phyloP scores from a whole-genome alignment of 2,329 filamentous ascomycete genomes.

The Penicillium sp. region DNA sequence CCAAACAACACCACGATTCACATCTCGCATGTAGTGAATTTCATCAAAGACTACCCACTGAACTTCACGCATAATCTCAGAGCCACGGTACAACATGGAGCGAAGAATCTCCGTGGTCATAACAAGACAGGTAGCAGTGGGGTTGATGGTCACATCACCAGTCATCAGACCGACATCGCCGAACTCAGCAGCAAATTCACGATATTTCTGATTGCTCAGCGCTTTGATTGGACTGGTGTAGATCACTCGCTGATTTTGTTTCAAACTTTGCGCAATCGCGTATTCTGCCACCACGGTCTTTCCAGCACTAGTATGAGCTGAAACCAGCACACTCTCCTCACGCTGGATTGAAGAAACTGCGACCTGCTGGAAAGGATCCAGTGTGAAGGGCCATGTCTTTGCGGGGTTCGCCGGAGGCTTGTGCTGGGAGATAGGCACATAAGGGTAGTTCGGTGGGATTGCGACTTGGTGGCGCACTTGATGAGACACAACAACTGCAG shows the following conservation, averaged over 20 bases:
- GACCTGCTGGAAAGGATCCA: conserved; percentile 96
- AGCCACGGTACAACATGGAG: conserved; percentile 96
- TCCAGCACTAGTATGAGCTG: conserved; percentile 94
- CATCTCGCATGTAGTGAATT: conserved; percentile 97
- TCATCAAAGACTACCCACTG: conserved; percentile 99
- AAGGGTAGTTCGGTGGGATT: conserved; percentile 89
- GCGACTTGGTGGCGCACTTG: conserved; percentile 99
- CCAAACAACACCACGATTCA: conserved; percentile 87
- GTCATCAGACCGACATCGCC: conserved; percentile 98
- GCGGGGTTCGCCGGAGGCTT: conserved; percentile 85
- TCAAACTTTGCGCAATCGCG: conserved; percentile 93
- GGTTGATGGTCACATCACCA: conserved; percentile 98
- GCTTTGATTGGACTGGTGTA: conserved; percentile 99
- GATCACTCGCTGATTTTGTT: conserved; percentile 96
- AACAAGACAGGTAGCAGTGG: conserved; percentile 93
- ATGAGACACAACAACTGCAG: conserved; percentile 77
- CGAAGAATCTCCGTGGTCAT: conserved; percentile 99
- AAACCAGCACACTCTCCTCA: conserved; percentile 94
- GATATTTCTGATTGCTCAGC: conserved; percentile 96
- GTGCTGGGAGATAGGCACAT: conserved; percentile 92
- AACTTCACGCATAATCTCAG: conserved; percentile 99
- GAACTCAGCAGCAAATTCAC: conserved; percentile 94
- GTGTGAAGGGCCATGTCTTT: conserved; percentile 78
- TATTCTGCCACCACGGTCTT: conserved; percentile 99
- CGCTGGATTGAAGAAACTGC: conserved; percentile 93